Conservation (phyloP, 1,284 basidiomycete genomes). For the Leccinum solheimii region DNA sequence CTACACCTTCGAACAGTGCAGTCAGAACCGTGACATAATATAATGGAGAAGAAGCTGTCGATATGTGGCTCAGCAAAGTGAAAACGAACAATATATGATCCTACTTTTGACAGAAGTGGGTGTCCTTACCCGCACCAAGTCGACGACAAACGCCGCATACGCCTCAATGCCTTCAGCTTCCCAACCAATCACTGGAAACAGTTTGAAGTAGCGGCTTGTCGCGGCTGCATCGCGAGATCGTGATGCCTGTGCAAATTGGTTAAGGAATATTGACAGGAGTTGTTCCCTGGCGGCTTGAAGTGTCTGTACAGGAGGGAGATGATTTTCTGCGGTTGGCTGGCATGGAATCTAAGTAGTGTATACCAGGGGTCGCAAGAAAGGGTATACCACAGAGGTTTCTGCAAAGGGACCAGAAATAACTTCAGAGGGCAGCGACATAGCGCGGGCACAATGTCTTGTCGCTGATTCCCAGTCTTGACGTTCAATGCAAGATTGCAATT, state of each 20-base stretch:
- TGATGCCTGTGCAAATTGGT: conserved; percentile 80
- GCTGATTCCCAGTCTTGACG: conserved; percentile 94
- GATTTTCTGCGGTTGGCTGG: conserved; percentile 88
- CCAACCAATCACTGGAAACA: conserved; percentile 93
- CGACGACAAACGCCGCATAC: conserved; percentile 91
- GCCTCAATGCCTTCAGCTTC: conserved; percentile 91
- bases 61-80: conserved; percentile 11
- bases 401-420: conserved; percentile 87
- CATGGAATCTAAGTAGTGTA: conserved; percentile 8
- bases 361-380: conserved; percentile 1
- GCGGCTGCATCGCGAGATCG: conserved; percentile 78
- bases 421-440: conserved; percentile 78
- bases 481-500: conserved; percentile 78
- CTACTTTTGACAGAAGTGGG: conserved; percentile 81
- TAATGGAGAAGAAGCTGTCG: conserved; percentile 79
- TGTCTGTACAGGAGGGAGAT: conserved; percentile 82
- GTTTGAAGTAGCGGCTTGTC: conserved; percentile 93
- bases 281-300: conserved; percentile 74
- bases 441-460: conserved; percentile 85
- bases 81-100: conserved; percentile 12
- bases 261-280: conserved; percentile 77
- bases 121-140: conserved; percentile 79
- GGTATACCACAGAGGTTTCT: conserved; percentile 77
- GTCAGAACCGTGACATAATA: conserved; percentile 89
- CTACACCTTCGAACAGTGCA: conserved; percentile 91